Conservation (phyloP, 2,329 filamentous ascomycete species). For the Fusarium coffeatum region DNA sequence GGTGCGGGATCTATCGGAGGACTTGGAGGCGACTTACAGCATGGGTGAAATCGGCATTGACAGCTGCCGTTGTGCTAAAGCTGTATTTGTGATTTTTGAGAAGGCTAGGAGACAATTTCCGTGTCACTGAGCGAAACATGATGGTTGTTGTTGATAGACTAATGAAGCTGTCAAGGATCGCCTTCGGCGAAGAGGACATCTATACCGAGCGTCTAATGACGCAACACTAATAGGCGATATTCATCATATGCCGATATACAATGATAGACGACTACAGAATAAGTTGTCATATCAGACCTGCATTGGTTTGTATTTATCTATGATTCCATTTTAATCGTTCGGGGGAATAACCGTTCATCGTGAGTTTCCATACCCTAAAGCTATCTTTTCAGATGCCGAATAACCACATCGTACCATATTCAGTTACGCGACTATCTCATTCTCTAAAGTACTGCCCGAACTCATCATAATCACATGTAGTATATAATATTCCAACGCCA, state of each 20-base stretch:
- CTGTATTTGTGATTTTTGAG: constrained; percentile 24
- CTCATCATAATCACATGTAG: constrained; percentile 1
- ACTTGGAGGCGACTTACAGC: constrained; percentile 50
- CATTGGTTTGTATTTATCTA: not conserved
- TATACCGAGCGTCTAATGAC: constrained; percentile 17
- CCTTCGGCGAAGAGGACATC: constrained; percentile 11
- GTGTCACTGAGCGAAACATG: constrained; percentile 30
- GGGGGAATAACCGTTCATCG: not conserved
- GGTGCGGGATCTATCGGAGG: constrained; percentile 7
- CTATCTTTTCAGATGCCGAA: not conserved
- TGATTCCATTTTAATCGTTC: not conserved
- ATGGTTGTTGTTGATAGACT: constrained; percentile 16
- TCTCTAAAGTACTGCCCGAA: not conserved
- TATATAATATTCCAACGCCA: constrained; percentile 21
- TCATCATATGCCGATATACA: not conserved
- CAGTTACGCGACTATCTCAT: not conserved
- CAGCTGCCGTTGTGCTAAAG: constrained; percentile 53
- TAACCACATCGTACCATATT: not conserved
- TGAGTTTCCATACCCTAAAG: not conserved
- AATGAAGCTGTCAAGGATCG: not conserved
- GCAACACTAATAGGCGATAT: not conserved
- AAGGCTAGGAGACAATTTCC: not conserved
- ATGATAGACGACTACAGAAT: accelerated
- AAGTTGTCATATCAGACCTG: too few relatives aligned
- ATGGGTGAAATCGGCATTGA: constrained; percentile 59